These are phyloP conservation scores for Dictyostelium citrinum DNA, from an alignment of 78 protist genomes.

Conservation along the genomic window DNA sequence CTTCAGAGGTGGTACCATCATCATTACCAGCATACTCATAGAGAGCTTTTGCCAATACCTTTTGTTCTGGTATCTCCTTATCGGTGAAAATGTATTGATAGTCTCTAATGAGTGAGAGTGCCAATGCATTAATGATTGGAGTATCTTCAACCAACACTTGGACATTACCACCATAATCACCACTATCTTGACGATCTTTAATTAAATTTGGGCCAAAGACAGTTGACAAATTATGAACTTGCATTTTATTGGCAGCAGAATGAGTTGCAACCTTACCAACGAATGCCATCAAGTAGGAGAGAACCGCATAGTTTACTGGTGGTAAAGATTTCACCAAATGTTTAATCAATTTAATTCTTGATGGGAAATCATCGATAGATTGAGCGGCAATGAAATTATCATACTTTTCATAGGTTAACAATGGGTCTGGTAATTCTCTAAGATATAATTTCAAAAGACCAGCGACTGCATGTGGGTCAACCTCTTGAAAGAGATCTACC, in stretches of 20 bases:
- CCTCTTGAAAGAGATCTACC: conserved; percentile 2
- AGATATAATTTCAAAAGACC: conserved; percentile 73
- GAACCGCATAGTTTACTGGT: conserved; percentile 12
- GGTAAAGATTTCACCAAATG: conserved; percentile 50
- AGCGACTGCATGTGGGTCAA: conserved; percentile 69
- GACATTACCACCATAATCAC: conserved; percentile 1
- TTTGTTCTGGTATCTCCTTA: conserved; percentile 60
- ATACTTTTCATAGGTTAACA: conserved; percentile 79
- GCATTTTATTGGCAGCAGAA: conserved; percentile 37
- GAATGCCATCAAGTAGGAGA: conserved; percentile 13
- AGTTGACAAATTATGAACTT: conserved; percentile 39
- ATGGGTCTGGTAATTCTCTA: conserved; percentile 81
- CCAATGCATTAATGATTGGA: conserved; percentile 46
- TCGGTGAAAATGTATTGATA: conserved; percentile 54
- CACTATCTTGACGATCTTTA: background rate
- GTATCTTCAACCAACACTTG: conserved; percentile 60
- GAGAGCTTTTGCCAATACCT: conserved; percentile 37
- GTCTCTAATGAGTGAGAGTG: conserved; percentile 50
- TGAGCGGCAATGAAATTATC: conserved; percentile 72
- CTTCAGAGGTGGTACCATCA: background rate
- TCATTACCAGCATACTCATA: conserved; percentile 32
- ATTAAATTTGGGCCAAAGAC: conserved; percentile 69
- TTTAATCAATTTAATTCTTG: conserved; percentile 39
- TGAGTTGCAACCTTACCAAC: conserved; percentile 50
- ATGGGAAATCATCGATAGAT: conserved; percentile 30